A percentile compares a stretch with the other conserved stretches of the same genome.
Conservation (phyloP, 352 stramenopile species). For the Globisporangium okanoganense region DNA sequence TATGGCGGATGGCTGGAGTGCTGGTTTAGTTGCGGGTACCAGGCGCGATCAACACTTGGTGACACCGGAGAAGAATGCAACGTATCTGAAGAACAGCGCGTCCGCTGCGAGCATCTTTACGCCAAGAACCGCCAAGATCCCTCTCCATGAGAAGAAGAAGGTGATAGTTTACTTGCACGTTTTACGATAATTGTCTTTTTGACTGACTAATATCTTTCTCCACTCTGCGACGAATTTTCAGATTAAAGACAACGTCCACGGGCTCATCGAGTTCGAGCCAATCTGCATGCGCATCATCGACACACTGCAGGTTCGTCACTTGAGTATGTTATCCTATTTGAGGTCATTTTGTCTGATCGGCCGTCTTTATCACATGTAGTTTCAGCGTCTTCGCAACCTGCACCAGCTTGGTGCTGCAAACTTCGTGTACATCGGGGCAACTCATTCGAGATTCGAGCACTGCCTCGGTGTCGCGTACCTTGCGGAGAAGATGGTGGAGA, state of each 20-base stretch:
- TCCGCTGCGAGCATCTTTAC: neutral
- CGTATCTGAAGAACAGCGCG: neutral
- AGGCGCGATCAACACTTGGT: slow-evolving; percentile 7
- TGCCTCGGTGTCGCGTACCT: slow-evolving; percentile 95
- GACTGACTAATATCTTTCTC: neutral
- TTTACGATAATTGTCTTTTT: slow-evolving; percentile 1
- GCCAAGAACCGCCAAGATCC: slow-evolving; percentile 7
- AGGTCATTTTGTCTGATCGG: neutral
- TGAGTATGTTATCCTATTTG: neutral
- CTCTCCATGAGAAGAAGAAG: slow-evolving; percentile 48
- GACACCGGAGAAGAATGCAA: slow-evolving; percentile 14
- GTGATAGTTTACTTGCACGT: slow-evolving; percentile 13
- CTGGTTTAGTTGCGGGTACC: neutral
- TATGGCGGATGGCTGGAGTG: neutral
- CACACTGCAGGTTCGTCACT: slow-evolving; percentile 49
- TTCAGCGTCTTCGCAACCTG: slow-evolving; percentile 92
- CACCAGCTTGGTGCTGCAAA: slow-evolving; percentile 92
- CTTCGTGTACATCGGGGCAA: slow-evolving; percentile 87
- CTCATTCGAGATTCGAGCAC: slow-evolving; percentile 78
- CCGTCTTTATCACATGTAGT: slow-evolving; percentile 33
- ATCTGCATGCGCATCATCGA: slow-evolving; percentile 83
- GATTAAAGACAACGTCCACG: slow-evolving; percentile 83
- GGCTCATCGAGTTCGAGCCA: slow-evolving; percentile 71
- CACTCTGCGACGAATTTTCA: slow-evolving; percentile 9
- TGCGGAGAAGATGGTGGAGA: slow-evolving; percentile 83